These are phyloP conservation scores for Penicillium goetzii DNA, from an alignment of 495 filamentous ascomycete species.

Conservation along the genomic window DNA sequence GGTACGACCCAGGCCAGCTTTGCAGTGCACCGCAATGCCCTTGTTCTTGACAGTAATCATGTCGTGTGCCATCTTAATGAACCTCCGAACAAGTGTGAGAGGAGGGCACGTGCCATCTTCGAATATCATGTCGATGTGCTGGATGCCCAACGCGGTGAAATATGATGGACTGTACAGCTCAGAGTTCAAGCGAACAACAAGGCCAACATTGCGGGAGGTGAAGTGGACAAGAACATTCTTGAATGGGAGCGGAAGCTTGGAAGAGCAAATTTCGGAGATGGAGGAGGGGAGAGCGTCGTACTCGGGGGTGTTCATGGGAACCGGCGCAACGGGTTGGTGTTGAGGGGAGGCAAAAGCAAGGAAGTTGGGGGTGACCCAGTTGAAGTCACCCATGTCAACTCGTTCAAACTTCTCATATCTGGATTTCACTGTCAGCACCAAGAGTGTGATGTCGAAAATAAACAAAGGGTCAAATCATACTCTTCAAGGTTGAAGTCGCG, in stretches of 20 bases:
- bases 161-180: constrained; percentile 93
- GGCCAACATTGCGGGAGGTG: constrained; percentile 77
- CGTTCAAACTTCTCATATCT: constrained; percentile 92
- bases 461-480: constrained; percentile 49
- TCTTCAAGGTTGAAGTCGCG: constrained; percentile 93
- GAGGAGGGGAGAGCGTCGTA: constrained; percentile 73
- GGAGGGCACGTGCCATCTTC: constrained; percentile 96
- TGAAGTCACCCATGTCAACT: constrained; percentile 99
- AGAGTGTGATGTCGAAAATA: not conserved
- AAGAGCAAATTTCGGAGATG: constrained; percentile 63
- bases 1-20: constrained; percentile 94
- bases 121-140: constrained; percentile 98
- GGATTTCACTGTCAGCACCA: constrained; percentile 26
- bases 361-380: constrained; percentile 95
- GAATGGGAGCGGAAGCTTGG: constrained; percentile 76
- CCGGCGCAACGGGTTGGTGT: constrained; percentile 70
- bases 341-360: constrained; percentile 96
- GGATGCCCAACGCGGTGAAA: constrained; percentile 92
- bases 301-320: constrained; percentile 68
- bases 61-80: constrained; percentile 92
- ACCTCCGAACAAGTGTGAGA: constrained; percentile 80
- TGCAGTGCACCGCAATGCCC: constrained; percentile 96
- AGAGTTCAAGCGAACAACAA: constrained; percentile 94
- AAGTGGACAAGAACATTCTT: constrained; percentile 96
- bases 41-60: constrained; percentile 86